These are phyloP conservation scores for Mycotypha africana DNA, from an alignment of 371 early-diverging fungal species.

Conservation along the genomic window DNA sequence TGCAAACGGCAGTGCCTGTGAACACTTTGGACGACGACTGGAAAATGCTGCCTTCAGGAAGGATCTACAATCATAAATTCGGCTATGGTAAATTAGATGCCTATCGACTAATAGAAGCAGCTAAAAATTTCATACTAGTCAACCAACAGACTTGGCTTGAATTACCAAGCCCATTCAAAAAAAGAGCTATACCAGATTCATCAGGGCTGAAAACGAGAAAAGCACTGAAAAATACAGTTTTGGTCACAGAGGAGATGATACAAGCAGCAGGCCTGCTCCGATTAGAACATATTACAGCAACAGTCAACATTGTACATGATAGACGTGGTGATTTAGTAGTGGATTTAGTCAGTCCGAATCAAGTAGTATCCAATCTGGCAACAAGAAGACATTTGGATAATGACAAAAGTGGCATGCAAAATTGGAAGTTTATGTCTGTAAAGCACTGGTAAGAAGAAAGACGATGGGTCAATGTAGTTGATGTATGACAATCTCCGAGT, in stretches of 20 bases:
- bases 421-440: constrained; percentile 96
- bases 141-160: constrained; percentile 57
- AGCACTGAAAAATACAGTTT: constrained; percentile 34
- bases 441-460: constrained; percentile 86
- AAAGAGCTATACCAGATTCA: constrained; percentile 56
- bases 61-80: constrained; percentile 80
- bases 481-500: too few species aligned
- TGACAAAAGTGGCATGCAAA: constrained; percentile 64
- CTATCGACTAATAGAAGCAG: constrained; percentile 72
- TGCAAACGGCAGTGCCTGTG: constrained; percentile 78
- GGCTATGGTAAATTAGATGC: constrained; percentile 93
- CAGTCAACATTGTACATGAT: constrained; percentile 73
- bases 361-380: constrained; percentile 63
- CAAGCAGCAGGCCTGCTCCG: constrained; percentile 47
- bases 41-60: constrained; percentile 54
- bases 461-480: too few species aligned
- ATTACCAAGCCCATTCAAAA: constrained; percentile 34
- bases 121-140: constrained; percentile 62
- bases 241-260: constrained; percentile 46
- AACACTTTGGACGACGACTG: constrained; percentile 56
- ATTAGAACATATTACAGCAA: constrained; percentile 87
- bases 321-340: constrained; percentile 81
- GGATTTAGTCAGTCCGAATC: constrained; percentile 66
- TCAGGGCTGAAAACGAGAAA: constrained; percentile 18
- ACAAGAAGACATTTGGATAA: constrained; percentile 62